Percentiles rank a stretch among this genome's conserved stretches.
Conservation (phyloP, 108 stramenopile genomes). For the Fragilariopsis cylindrus region DNA sequence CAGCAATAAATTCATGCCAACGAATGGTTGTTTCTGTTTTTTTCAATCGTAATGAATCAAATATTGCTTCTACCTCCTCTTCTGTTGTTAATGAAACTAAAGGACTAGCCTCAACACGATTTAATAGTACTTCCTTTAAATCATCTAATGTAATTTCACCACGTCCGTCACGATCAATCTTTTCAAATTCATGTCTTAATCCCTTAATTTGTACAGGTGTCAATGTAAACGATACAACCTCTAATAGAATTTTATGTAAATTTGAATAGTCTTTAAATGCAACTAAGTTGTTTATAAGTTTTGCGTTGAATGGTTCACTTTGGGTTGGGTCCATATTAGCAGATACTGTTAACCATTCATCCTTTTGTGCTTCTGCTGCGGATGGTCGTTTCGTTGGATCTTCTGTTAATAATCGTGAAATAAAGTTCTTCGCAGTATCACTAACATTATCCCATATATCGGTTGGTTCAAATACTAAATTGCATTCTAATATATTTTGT, state of each 20-base stretch:
- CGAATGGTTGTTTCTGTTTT: conserved; percentile 69
- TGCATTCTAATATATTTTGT: conserved; percentile 54
- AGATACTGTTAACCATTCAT: conserved; percentile 65
- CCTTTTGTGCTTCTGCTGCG: conserved; percentile 62
- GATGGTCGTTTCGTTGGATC: conserved; percentile 70
- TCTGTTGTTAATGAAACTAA: conserved; percentile 63
- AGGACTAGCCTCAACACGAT: conserved; percentile 61
- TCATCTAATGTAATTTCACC: conserved; percentile 73
- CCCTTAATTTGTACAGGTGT: conserved; percentile 81
- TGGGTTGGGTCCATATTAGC: conserved; percentile 40
- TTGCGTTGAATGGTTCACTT: conserved; percentile 51
- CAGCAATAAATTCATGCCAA: conserved; percentile 88
- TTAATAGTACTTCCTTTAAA: conserved; percentile 60
- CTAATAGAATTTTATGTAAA: conserved; percentile 77
- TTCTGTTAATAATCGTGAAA: conserved; percentile 56
- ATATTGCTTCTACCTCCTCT: conserved; percentile 74
- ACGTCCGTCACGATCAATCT: conserved; percentile 71
- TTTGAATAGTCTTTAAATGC: conserved; percentile 78
- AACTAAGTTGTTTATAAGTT: conserved; percentile 63
- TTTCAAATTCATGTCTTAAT: conserved; percentile 76
- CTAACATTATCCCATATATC: conserved; percentile 79
- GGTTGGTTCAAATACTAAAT: conserved; percentile 62
- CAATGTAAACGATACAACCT: conserved; percentile 83
- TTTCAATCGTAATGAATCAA: conserved; percentile 62
- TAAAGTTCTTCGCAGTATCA: conserved; percentile 65